A percentile compares a stretch with the other conserved stretches of the same genome.
Conservation (phyloP, 345 rosid species). For the Salix arbutifolia region DNA sequence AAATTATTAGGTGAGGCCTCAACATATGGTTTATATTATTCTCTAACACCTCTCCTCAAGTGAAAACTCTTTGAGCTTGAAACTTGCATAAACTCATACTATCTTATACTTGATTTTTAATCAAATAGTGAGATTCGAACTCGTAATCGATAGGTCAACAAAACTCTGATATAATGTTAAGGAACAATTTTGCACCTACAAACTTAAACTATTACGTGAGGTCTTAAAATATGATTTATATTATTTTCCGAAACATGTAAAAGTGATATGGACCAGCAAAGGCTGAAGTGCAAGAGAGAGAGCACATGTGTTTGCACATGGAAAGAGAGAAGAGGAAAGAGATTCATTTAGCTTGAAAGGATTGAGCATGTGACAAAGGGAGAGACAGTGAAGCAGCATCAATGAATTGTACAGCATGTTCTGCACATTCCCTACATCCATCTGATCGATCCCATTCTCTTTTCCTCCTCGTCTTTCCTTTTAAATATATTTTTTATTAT, state of each 20-base stretch:
- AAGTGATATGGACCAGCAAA: conserved; percentile 57
- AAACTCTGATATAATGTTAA: too few species aligned
- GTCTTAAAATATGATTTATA: too few species aligned
- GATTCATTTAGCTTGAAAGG: not conserved
- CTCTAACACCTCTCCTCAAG: too few species aligned
- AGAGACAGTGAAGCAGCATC: conserved; percentile 47
- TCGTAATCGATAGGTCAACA: too few species aligned
- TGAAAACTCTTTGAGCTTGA: too few species aligned
- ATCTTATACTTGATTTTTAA: too few species aligned
- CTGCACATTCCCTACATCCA: conserved; percentile 61
- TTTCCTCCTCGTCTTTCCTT: not conserved
- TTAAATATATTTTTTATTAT: not conserved
- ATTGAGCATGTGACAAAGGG: conserved; percentile 14
- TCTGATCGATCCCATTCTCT: conserved; percentile 1
- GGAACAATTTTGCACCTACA: too few species aligned
- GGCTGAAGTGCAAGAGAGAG: conserved; percentile 9
- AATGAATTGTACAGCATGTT: conserved; percentile 44
- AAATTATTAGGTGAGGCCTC: too few species aligned
- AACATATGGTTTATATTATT: too few species aligned
- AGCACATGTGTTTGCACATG: conserved; percentile 17
- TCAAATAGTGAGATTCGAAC: too few species aligned
- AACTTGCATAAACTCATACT: too few species aligned
- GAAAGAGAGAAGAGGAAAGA: not conserved
- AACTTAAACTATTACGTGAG: too few species aligned
- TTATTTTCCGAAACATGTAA: conserved; percentile 38